phyloP scores from a whole-genome alignment of 305 asterid genomes.

The Ilex paraguariensis region DNA sequence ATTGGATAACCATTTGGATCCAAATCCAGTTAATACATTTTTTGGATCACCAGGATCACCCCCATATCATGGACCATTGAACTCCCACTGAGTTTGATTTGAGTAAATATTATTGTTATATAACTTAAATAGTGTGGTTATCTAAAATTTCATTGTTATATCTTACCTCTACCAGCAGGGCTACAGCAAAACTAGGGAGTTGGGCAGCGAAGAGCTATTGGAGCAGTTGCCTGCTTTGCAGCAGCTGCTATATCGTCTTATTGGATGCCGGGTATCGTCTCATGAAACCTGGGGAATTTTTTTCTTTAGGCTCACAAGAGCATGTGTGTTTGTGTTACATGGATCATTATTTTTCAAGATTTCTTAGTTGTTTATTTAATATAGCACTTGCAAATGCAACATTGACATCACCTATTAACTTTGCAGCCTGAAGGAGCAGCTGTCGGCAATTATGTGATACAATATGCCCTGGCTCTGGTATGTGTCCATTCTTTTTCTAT shows the following conservation, averaged over 20 bases:
- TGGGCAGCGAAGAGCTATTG: slow-evolving; percentile 78
- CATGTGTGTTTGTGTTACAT: too few species aligned
- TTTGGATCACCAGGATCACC: too few species aligned
- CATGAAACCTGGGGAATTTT: slow-evolving; percentile 8
- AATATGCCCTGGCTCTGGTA: slow-evolving; percentile 96
- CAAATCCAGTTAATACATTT: too few species aligned
- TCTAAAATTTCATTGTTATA: too few species aligned
- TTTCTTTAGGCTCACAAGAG: not conserved
- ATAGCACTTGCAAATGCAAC: too few species aligned
- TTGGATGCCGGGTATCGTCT: slow-evolving; percentile 86
- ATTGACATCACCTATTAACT: not conserved
- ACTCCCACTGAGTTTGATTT: not conserved
- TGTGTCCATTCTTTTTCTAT: slow-evolving; percentile 10
- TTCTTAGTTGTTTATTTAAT: not conserved
- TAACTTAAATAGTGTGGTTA: not conserved
- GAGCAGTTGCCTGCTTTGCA: slow-evolving; percentile 94
- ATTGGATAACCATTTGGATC: too few species aligned
- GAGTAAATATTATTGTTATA: too few species aligned
- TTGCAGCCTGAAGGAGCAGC: slow-evolving; percentile 99
- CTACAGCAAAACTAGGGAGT: slow-evolving; percentile 83
- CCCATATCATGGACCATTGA: too few species aligned
- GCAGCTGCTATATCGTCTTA: slow-evolving; percentile 84
- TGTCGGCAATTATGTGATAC: slow-evolving; percentile 65
- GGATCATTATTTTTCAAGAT: too few species aligned
- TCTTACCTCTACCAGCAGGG: slow-evolving; percentile 41